phyloP scores from a whole-genome alignment of 441 rosid species.

The Geranium incanum region DNA sequence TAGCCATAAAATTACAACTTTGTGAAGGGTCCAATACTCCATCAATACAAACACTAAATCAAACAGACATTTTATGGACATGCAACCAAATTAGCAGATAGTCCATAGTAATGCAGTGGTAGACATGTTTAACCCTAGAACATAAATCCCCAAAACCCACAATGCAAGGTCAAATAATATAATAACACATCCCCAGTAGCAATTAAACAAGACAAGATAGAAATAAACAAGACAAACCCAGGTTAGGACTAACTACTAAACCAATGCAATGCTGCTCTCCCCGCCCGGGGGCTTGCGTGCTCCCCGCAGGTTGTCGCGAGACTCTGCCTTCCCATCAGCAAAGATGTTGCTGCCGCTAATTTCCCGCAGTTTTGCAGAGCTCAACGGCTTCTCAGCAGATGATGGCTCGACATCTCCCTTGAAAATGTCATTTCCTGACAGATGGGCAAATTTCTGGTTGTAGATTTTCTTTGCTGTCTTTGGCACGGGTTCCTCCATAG shows the following conservation, averaged over 20 bases:
- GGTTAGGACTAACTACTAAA: slow-evolving; percentile 41
- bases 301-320: slow-evolving; percentile 85
- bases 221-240: neutral
- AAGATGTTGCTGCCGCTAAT: slow-evolving; percentile 83
- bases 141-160: slow-evolving; percentile 4
- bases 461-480: slow-evolving; percentile 90
- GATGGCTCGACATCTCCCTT: slow-evolving; percentile 56
- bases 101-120: neutral
- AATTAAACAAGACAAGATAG: neutral
- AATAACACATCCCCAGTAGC: neutral
- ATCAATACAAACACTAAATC: neutral
- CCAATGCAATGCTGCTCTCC: slow-evolving; percentile 87
- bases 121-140: neutral
- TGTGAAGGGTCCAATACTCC: neutral
- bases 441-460: slow-evolving; percentile 64
- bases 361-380: slow-evolving; percentile 69
- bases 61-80: neutral
- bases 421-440: slow-evolving; percentile 82
- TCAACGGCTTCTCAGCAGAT: slow-evolving; percentile 58
- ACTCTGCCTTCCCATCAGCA: slow-evolving; percentile 80
- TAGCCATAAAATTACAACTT: neutral
- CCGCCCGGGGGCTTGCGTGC: slow-evolving; percentile 98
- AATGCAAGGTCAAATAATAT: neutral
- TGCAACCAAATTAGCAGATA: neutral
- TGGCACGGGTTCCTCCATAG: slow-evolving; percentile 38